Evolutionary conservation across 1,284 basidiomycete genomes (phyloP).

Genomic region (Anthracocystis walkeri): DNA sequence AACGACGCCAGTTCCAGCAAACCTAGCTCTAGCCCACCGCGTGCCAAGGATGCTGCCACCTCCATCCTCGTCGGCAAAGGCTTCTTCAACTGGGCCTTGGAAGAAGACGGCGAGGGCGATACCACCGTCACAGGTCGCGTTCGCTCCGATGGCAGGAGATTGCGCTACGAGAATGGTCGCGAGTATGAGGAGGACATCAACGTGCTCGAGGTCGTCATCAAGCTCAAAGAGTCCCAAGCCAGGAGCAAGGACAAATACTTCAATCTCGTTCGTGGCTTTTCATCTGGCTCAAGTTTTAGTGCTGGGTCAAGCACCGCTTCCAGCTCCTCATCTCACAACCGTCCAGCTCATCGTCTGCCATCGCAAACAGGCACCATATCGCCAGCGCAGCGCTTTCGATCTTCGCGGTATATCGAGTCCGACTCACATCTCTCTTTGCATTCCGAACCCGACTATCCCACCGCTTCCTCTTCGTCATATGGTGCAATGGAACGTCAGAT

Average conservation of each 20-base stretch:
- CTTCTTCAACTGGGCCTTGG: conserved; percentile 62
- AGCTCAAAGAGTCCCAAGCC: conserved; percentile 62
- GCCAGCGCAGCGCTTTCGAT: conserved; percentile 22
- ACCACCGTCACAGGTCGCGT: conserved; percentile 64
- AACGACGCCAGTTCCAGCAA: conserved; percentile 43
- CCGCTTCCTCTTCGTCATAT: conserved; percentile 23
- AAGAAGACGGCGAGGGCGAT: conserved; percentile 65
- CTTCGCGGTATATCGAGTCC: conserved; percentile 20
- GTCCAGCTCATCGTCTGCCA: conserved; percentile 13
- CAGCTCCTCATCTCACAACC: conserved; percentile 6
- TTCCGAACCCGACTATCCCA: conserved; percentile 47
- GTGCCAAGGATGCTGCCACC: conserved; percentile 26
- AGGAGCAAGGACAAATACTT: conserved; percentile 62
- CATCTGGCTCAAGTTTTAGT: conserved; percentile 37
- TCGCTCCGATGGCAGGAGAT: conserved; percentile 47
- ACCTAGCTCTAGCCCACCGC: conserved; percentile 30
- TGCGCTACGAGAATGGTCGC: conserved; percentile 60
- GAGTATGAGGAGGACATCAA: conserved; percentile 53
- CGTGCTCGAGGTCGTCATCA: conserved; percentile 64
- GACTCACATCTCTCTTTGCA: conserved; percentile 35
- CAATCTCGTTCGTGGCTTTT: conserved; percentile 53
- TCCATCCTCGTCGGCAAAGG: conserved; percentile 66
- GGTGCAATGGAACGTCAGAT: conserved; percentile 28
- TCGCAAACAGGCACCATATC: conserved; percentile 13
- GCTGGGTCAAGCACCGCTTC: conserved; percentile 17